These are phyloP conservation scores for Oldenlandia corymbosa DNA, from an alignment of 257 asterid species.

Conservation along the genomic window DNA sequence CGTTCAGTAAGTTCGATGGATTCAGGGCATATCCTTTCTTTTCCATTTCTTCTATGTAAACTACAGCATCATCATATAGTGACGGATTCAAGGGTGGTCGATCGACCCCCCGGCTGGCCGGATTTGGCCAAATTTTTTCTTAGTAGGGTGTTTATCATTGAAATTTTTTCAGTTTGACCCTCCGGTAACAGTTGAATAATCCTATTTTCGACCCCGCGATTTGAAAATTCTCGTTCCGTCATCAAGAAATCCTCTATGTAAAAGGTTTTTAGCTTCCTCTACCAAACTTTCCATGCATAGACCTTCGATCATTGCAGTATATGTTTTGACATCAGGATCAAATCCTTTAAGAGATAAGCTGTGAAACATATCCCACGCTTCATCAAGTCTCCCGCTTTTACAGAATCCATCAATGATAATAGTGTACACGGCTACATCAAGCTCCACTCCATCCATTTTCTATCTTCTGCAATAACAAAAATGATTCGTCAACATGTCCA, in stretches of 20 bases:
- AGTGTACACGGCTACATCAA: not conserved
- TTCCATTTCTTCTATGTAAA: constrained; percentile 10
- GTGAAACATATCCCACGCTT: constrained; percentile 3
- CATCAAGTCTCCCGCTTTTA: constrained; percentile 3
- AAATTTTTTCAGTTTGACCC: no score
- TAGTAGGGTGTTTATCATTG: no score
- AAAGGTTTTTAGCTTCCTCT: constrained; percentile 12
- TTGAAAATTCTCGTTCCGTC: no score
- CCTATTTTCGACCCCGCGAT: no score
- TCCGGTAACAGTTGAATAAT: no score
- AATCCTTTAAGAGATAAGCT: not conserved
- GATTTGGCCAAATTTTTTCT: no score
- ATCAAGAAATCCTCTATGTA: constrained; percentile 1
- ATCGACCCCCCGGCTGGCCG: no score
- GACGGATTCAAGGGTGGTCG: no score
- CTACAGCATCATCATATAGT: not conserved
- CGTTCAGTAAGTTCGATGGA: not conserved
- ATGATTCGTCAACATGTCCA: constrained; percentile 20
- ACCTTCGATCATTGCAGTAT: constrained; percentile 1
- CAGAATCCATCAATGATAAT: constrained; percentile 20
- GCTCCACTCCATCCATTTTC: not conserved
- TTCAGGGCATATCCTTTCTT: constrained; percentile 1
- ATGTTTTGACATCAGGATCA: constrained; percentile 18
- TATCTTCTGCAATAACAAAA: constrained; percentile 7
- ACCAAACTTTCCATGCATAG: constrained; percentile 14